Conservation (phyloP, 768 basidiomycete species). For the Pleurotus pulmonarius region DNA sequence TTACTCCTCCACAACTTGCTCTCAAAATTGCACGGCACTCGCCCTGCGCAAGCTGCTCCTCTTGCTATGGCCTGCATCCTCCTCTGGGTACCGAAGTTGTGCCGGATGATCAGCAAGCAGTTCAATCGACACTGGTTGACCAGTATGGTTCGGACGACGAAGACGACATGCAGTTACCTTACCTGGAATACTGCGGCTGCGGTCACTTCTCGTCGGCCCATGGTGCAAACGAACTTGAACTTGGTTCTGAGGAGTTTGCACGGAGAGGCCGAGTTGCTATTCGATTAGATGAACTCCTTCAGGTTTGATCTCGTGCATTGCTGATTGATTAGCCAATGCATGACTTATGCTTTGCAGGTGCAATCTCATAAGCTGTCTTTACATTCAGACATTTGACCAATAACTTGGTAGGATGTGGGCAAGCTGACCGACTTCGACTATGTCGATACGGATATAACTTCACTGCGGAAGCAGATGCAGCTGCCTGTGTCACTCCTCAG, state of each 20-base stretch:
- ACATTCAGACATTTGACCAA: not conserved
- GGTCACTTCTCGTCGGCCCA: slow-evolving; percentile 64
- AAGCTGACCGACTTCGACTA: slow-evolving; percentile 80
- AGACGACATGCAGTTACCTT: slow-evolving; percentile 47
- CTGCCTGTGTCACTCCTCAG: slow-evolving; percentile 47
- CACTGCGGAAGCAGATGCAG: slow-evolving; percentile 69
- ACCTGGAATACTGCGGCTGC: slow-evolving; percentile 63
- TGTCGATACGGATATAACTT: slow-evolving; percentile 63
- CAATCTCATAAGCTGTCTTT: slow-evolving; percentile 2
- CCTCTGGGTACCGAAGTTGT: slow-evolving; percentile 53
- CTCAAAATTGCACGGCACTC: slow-evolving; percentile 86
- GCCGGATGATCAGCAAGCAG: slow-evolving; percentile 44
- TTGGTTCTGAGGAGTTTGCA: slow-evolving; percentile 63
- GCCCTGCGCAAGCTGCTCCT: slow-evolving; percentile 57
- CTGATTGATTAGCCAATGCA: not conserved
- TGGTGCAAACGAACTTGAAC: slow-evolving; percentile 54
- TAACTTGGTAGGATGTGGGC: slow-evolving; percentile 55
- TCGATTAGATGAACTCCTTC: slow-evolving; percentile 75
- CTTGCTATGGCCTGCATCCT: slow-evolving; percentile 74
- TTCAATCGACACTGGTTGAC: slow-evolving; percentile 46
- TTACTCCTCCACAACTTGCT: slow-evolving; percentile 47
- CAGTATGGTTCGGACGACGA: slow-evolving; percentile 69
- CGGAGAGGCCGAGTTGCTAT: slow-evolving; percentile 73
- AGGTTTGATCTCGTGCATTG: slow-evolving; percentile 45
- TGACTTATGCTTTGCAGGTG: not conserved